A percentile compares a stretch with the other conserved stretches of the same genome.
Conservation (phyloP, 2,329 filamentous ascomycete genomes). For the Aspergillus nomiae region DNA sequence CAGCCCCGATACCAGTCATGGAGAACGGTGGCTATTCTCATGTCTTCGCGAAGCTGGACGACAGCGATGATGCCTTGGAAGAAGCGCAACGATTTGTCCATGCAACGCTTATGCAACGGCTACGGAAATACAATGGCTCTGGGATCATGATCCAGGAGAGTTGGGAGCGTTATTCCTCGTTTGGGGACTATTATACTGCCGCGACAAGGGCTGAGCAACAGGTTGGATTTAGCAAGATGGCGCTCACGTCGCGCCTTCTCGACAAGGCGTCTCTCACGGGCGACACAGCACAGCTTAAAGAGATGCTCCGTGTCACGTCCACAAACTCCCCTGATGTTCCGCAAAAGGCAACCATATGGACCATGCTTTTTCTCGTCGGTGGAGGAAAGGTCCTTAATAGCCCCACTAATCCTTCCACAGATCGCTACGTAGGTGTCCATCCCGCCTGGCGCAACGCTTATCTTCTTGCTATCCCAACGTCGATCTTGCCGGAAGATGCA, state of each 20-base stretch:
- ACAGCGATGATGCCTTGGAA: neutral
- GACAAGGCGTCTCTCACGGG: neutral
- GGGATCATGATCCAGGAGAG: neutral
- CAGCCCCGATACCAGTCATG: neutral
- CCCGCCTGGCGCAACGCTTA: neutral
- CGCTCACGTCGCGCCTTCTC: neutral
- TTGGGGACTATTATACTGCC: neutral
- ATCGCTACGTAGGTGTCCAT: neutral
- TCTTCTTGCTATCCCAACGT: neutral
- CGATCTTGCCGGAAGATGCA: neutral
- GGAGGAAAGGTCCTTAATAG: neutral
- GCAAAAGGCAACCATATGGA: neutral
- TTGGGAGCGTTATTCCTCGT: neutral
- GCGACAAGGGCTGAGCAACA: neutral
- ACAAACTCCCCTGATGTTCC: neutral
- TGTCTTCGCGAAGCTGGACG: neutral
- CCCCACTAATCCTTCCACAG: neutral
- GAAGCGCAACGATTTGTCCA: neutral
- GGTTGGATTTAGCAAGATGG: neutral
- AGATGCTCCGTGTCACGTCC: conserved; percentile 1
- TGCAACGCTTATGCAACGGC: neutral
- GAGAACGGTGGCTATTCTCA: neutral
- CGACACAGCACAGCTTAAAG: neutral
- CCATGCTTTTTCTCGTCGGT: neutral
- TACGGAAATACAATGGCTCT: neutral